Evolutionary conservation across 176 grass and related monocot genomes (phyloP).

Genomic region (Avena eriantha): DNA sequence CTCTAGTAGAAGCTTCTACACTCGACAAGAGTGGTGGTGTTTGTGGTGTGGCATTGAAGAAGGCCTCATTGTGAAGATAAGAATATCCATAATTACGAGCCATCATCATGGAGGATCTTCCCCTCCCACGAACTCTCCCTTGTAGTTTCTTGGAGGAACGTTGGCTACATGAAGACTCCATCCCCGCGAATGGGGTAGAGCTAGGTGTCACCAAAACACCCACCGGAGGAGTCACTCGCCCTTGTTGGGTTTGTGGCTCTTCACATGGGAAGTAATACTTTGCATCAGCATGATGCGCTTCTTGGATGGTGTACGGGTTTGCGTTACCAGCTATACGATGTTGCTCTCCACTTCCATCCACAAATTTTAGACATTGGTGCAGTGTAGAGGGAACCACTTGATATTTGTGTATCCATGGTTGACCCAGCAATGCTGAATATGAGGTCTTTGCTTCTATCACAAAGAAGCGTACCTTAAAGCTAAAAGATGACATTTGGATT

Average conservation of each 20-base stretch:
- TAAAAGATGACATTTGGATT: neutral
- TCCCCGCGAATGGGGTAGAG: accelerated
- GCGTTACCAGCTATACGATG: neutral
- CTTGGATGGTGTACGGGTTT: neutral
- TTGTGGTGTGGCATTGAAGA: no score
- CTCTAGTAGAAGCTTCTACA: neutral
- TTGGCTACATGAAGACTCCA: neutral
- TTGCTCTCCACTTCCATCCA: no score
- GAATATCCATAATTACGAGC: neutral
- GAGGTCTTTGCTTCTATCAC: neutral
- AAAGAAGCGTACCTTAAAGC: neutral
- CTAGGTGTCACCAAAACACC: neutral
- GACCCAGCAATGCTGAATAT: neutral
- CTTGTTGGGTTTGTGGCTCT: accelerated
- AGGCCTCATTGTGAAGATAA: neutral
- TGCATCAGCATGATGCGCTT: neutral
- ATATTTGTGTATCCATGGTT: constrained; percentile 9
- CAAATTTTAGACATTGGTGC: no score
- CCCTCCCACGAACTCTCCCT: neutral
- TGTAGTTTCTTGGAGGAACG: accelerated
- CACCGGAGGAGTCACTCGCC: accelerated
- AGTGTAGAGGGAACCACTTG: neutral
- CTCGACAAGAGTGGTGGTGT: neutral
- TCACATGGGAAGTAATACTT: neutral
- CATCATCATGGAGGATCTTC: neutral